Conservation (phyloP, 805 yeast species). For the Torulaspora gathmanii region DNA sequence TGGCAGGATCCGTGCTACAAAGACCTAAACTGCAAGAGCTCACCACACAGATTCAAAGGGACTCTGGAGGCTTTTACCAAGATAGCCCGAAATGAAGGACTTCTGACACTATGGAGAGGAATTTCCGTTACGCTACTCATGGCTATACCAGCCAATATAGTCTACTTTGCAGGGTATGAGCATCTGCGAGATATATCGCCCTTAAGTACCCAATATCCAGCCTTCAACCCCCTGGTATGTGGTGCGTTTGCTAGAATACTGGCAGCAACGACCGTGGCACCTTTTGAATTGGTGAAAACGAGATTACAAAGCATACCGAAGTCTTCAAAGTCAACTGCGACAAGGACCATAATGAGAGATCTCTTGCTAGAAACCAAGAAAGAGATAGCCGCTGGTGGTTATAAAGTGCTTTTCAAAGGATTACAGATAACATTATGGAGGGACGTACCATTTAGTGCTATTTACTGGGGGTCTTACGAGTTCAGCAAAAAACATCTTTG, state of each 20-base stretch:
- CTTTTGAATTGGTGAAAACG: constrained; percentile 82
- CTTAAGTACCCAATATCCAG: constrained; percentile 34
- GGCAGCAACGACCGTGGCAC: constrained; percentile 82
- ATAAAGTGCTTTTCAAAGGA: constrained; percentile 71
- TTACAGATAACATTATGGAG: constrained; percentile 87
- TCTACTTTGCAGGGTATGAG: constrained; percentile 92
- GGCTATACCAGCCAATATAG: constrained; percentile 91
- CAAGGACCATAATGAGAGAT: constrained; percentile 38
- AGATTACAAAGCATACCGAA: constrained; percentile 84
- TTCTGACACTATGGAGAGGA: constrained; percentile 81
- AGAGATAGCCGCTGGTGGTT: constrained; percentile 55
- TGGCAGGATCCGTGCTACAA: constrained; percentile 35
- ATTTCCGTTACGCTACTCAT: constrained; percentile 73
- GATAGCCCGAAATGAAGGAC: constrained; percentile 70
- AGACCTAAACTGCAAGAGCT: constrained; percentile 31
- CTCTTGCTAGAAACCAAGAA: constrained; percentile 49
- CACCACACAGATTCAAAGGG: constrained; percentile 45
- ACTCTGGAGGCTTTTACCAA: constrained; percentile 69
- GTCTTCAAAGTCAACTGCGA: constrained; percentile 27
- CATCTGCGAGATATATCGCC: constrained; percentile 74
- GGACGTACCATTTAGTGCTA: constrained; percentile 94
- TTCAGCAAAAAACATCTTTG: constrained; percentile 36
- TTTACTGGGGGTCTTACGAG: constrained; percentile 91
- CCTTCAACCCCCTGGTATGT: constrained; percentile 70
- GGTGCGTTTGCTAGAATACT: constrained; percentile 79